Evolutionary conservation across 2,329 filamentous ascomycete genomes (phyloP).

Genomic region (Camillea tinctor): DNA sequence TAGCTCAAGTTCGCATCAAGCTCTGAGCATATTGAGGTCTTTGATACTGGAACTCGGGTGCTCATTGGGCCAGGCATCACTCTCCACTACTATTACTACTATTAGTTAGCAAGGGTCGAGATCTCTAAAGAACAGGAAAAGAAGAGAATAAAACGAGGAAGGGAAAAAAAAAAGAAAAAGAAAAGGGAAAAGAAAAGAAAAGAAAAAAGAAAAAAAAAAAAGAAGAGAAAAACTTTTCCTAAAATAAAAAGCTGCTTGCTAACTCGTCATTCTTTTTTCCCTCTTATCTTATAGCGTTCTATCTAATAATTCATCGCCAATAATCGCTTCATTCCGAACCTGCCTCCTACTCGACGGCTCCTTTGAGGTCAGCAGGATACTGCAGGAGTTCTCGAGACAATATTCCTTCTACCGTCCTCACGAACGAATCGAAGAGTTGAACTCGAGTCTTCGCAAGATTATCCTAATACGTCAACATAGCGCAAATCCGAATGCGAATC

Average conservation of each 20-base stretch:
- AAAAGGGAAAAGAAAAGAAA: not conserved
- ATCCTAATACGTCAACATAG: slow-evolving; percentile 9
- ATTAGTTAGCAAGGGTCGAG: slow-evolving; percentile 8
- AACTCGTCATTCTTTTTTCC: not conserved
- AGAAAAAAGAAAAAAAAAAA: not conserved
- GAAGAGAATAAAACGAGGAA: not conserved
- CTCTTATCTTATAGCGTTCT: slow-evolving; percentile 16
- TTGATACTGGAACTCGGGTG: slow-evolving; percentile 3
- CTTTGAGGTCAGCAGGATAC: slow-evolving; percentile 81
- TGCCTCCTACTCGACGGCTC: slow-evolving; percentile 44
- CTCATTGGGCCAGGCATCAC: slow-evolving; percentile 3
- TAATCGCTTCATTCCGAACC: slow-evolving; percentile 27
- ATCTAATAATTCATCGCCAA: slow-evolving; percentile 31
- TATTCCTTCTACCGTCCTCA: slow-evolving; percentile 37
- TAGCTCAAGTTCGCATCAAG: not conserved
- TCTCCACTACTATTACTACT: slow-evolving; percentile 1
- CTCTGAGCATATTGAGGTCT: not conserved
- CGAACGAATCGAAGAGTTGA: slow-evolving; percentile 28
- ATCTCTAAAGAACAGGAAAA: not conserved
- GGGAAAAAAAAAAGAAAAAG: no score
- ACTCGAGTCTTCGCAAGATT: slow-evolving; percentile 20
- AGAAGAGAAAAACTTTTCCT: not conserved
- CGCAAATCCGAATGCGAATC: slow-evolving; percentile 7
- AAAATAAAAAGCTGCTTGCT: slow-evolving; percentile 1
- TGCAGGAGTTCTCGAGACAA: slow-evolving; percentile 61